Conservation (phyloP, 108 stramenopile genomes). For the Mediolabrus comicus region DNA sequence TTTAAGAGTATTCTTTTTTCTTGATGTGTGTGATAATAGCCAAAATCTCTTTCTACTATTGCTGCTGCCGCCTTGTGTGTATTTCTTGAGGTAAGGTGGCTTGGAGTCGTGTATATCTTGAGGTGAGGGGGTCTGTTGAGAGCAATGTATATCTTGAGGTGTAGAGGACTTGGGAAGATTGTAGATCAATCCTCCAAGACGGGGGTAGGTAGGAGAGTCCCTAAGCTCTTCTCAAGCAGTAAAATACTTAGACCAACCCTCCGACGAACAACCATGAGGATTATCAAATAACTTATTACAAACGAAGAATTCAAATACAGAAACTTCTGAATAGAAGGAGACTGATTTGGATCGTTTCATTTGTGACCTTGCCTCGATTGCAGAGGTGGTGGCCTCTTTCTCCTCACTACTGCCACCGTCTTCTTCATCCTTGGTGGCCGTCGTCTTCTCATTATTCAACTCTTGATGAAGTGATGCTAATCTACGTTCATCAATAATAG, state of each 20-base stretch:
- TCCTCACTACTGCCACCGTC: neutral
- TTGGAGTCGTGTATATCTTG: too few species aligned
- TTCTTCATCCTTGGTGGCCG: neutral
- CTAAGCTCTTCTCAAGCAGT: neutral
- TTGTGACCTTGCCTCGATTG: neutral
- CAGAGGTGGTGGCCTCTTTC: neutral
- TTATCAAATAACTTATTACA: slow-evolving; percentile 4
- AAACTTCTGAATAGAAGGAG: slow-evolving; percentile 40
- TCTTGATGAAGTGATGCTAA: neutral
- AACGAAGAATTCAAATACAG: slow-evolving; percentile 34
- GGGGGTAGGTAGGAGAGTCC: too few species aligned
- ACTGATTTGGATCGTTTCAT: slow-evolving; percentile 13
- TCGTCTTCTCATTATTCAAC: neutral
- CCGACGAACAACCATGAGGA: neutral
- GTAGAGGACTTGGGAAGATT: too few species aligned
- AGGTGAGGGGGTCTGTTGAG: too few species aligned
- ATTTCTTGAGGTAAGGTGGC: too few species aligned
- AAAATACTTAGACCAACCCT: slow-evolving; percentile 44
- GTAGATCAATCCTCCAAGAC: too few species aligned
- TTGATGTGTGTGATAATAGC: too few species aligned
- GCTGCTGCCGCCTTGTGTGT: too few species aligned
- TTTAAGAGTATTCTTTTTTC: too few species aligned
- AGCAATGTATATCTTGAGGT: too few species aligned
- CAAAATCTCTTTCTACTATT: too few species aligned
- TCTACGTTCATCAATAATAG: neutral